phyloP scores from a whole-genome alignment of 2,329 filamentous ascomycete genomes.

The Hypoxylon sp. region DNA sequence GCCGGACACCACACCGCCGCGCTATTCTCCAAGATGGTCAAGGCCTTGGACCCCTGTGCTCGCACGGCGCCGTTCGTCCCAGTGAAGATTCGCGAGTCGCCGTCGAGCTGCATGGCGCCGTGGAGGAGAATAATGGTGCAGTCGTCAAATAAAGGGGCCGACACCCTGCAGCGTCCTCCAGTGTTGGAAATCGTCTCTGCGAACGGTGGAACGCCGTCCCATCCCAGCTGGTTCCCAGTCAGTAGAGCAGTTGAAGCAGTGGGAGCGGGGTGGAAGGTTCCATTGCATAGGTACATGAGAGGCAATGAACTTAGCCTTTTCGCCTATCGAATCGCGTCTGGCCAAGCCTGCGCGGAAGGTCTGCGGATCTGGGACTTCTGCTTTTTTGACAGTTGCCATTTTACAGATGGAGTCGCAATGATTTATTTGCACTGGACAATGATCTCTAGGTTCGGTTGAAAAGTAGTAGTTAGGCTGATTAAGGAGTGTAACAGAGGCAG shows the following conservation, averaged over 20 bases:
- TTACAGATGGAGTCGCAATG: not conserved
- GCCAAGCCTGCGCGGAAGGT: not conserved
- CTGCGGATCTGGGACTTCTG: not conserved
- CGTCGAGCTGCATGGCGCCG: conserved; percentile 17
- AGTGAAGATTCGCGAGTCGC: conserved; percentile 1
- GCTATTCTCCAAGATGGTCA: conserved; percentile 8
- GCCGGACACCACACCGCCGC: conserved; percentile 21
- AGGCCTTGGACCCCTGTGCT: conserved; percentile 6
- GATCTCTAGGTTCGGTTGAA: not conserved
- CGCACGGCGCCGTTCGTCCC: conserved; percentile 16
- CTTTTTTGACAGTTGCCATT: conserved; percentile 1
- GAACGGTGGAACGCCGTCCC: conserved; percentile 1
- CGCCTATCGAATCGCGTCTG: not conserved
- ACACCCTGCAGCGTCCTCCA: not conserved
- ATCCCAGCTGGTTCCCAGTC: conserved; percentile 7
- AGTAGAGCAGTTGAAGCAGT: not conserved
- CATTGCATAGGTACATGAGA: not conserved
- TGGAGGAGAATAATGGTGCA: conserved; percentile 12
- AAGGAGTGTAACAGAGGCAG: too few species aligned
- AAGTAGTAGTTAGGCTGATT: not conserved
- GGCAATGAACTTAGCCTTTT: not conserved
- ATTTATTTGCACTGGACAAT: not conserved
- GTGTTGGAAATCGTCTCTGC: not conserved
- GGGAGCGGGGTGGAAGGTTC: not conserved
- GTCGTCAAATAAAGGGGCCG: not conserved